Base-by-base conservation (phyloP, 768 basidiomycete genomes). In the Russula sp. region DNA sequence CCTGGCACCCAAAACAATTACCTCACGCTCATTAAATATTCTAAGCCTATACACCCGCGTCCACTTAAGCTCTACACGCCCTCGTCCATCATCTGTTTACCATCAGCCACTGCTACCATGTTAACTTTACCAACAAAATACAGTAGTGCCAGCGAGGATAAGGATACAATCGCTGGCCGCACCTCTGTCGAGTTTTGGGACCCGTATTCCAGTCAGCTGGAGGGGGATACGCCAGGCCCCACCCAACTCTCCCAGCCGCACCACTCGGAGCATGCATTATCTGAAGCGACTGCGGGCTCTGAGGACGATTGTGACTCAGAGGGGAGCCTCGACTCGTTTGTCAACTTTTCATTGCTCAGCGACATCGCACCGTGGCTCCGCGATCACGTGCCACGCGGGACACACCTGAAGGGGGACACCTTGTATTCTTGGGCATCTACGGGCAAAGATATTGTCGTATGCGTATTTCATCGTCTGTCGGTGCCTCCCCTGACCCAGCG, bases 401-500 rank as follows among this genome's bases (percentile, higher is more conserved):
- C 82, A 7, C 95, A 97, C 68, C 88, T 92, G 63, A 97, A 98
- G 75, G 93, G 92, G 7, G 90, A 92, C 59, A 90, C 98, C 43
- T 88, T 90, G 3, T 96, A 96, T 71, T 89, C 87, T 5, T 78
- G 84, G 4, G 88, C 91, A 22, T 98, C 98, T 67, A 98, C 96
- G 2, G 96, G 96, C 7, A 91, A 90, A 69, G 93, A 98, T 69
- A 85, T 96, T 39, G 93, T 98, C 66, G 90, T 94, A 75, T 69
- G 91, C 79, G 7, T 14, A 25, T 16, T 32, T 20, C 13, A 14
- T 38, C 22, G 10, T 10, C n/a, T 22, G 11, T 36, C 8, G 25
- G 45, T 13, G 38, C 39, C 38, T 25, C 41, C 18, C 50, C 41
- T 59, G 25, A 53, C 39, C 16, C 18, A 29, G 11, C 18, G 9